A percentile compares a stretch with the other conserved stretches of the same genome.
phyloP scores from a whole-genome alignment of 148 eudicot species.

The Rhododendron griersonianum region DNA sequence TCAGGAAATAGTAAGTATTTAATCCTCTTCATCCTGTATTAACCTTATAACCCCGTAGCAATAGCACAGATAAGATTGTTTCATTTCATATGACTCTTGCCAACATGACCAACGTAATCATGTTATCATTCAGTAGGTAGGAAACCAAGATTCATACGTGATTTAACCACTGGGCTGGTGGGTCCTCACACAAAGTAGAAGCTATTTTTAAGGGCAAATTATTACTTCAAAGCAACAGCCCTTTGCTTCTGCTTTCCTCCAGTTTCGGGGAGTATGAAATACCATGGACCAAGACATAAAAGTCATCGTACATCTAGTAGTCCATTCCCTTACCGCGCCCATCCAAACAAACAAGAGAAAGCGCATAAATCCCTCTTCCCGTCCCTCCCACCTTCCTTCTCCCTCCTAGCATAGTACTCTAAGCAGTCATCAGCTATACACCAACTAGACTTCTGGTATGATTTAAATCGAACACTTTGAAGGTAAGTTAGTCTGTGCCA shows the following conservation, averaged over 20 bases:
- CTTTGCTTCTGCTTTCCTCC: background rate
- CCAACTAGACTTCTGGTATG: background rate
- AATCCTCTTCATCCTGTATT: background rate
- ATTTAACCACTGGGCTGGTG: background rate
- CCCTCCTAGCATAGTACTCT: background rate
- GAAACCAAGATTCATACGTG: background rate
- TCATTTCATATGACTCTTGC: background rate
- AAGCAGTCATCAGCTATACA: background rate
- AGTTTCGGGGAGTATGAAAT: background rate
- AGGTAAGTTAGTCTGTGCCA: background rate
- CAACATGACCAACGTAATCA: background rate
- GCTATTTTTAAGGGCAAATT: background rate
- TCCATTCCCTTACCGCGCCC: background rate
- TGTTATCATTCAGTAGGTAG: background rate
- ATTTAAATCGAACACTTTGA: background rate
- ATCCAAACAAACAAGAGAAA: background rate
- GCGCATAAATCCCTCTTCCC: background rate
- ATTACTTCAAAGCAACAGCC: background rate
- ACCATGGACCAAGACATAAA: background rate
- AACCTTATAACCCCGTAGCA: background rate
- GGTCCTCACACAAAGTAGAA: background rate
- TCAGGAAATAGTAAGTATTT: background rate
- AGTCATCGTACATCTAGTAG: background rate
- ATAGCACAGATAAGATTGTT: background rate
- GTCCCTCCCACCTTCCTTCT: background rate